Evolutionary conservation across 345 rosid species (phyloP).

Genomic region (Lenwebbia sp.): DNA sequence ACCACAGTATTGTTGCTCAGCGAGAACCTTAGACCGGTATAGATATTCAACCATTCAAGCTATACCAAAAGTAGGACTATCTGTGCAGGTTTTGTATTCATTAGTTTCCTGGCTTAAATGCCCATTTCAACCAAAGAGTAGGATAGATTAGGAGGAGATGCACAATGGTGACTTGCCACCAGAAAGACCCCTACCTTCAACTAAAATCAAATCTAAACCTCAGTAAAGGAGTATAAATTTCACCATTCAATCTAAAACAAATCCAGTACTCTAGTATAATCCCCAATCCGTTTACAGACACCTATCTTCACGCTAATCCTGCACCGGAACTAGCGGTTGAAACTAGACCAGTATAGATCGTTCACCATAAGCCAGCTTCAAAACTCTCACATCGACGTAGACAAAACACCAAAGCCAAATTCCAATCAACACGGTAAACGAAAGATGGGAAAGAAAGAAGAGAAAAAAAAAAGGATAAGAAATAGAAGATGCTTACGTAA

Average conservation of each 20-base stretch:
- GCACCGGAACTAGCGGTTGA: not conserved
- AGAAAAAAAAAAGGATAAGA: not conserved
- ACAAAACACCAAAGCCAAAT: not conserved
- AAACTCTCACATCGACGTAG: not conserved
- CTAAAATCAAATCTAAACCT: not conserved
- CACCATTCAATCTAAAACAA: not conserved
- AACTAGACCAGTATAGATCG: not conserved
- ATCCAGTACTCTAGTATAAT: not conserved
- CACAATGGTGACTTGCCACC: not conserved
- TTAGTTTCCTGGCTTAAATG: not conserved
- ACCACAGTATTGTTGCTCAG: not conserved
- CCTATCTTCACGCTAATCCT: not conserved
- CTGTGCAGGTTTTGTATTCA: not conserved
- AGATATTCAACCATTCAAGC: not conserved
- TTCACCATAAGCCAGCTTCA: not conserved
- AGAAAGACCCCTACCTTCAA: not conserved
- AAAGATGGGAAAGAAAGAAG: not conserved
- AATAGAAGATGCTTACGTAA: slow-evolving; percentile 33
- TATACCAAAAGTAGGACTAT: not conserved
- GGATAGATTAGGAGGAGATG: not conserved
- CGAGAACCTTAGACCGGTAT: not conserved
- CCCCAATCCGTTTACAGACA: not conserved
- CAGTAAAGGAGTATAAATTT: not conserved
- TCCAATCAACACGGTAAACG: not conserved
- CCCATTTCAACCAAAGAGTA: not conserved